phyloP scores from a whole-genome alignment of 768 basidiomycete species.

The Tephrocybe rancida region DNA sequence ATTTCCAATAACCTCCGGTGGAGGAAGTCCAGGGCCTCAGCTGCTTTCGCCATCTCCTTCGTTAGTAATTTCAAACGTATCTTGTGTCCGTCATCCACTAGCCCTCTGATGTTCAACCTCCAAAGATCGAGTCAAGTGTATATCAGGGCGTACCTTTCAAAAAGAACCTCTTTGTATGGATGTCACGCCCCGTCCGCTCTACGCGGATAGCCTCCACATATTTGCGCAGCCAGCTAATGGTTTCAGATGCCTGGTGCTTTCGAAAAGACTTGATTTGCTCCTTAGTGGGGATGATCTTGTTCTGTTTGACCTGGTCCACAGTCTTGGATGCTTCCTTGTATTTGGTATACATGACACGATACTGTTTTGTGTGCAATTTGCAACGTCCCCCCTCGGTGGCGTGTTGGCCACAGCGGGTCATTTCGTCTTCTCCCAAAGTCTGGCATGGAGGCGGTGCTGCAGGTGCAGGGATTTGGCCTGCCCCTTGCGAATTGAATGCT shows the following conservation, averaged over 20 bases:
- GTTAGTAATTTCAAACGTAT: conserved; percentile 29
- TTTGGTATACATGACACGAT: conserved; percentile 6
- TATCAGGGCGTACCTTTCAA: conserved; percentile 25
- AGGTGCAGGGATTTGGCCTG: too few relatives aligned
- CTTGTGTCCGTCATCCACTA: conserved; percentile 32
- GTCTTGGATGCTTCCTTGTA: conserved; percentile 11
- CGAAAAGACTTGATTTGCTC: neutral
- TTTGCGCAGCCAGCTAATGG: conserved; percentile 21
- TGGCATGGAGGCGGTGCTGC: too few relatives aligned
- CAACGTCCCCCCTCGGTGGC: conserved; percentile 1
- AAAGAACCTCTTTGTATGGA: conserved; percentile 34
- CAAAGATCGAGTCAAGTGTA: neutral
- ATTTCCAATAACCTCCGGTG: neutral
- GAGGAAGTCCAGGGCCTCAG: conserved; percentile 21
- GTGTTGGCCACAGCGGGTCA: conserved; percentile 10
- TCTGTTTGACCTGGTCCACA: conserved; percentile 10
- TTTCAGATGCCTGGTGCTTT: conserved; percentile 5
- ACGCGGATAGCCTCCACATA: conserved; percentile 34
- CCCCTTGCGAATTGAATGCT: too few relatives aligned
- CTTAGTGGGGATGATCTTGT: conserved; percentile 1
- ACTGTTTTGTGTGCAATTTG: too few relatives aligned
- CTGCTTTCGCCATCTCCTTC: conserved; percentile 27
- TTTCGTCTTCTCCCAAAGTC: conserved; percentile 14
- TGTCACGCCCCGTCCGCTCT: conserved; percentile 29
- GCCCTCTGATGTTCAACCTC: too few relatives aligned